These are phyloP conservation scores for Hericium erinaceus DNA, from an alignment of 768 basidiomycete genomes.

Conservation along the genomic window DNA sequence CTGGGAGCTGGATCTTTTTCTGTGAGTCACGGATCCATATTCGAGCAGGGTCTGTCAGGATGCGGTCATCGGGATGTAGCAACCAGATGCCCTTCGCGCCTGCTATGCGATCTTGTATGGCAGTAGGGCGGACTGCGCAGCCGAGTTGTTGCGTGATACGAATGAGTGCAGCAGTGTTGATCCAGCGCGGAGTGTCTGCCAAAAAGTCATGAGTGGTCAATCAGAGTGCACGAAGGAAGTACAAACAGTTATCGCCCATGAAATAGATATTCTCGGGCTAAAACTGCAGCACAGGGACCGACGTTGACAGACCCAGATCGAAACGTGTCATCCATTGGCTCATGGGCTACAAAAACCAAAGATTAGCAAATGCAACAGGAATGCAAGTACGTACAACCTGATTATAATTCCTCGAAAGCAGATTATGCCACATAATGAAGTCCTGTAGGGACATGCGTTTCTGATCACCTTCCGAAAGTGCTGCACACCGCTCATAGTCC, in stretches of 20 bases:
- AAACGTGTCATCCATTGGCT: conserved; percentile 60
- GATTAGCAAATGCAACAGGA: no score
- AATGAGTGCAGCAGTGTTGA: conserved; percentile 24
- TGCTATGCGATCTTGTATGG: conserved; percentile 25
- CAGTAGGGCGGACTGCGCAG: conserved; percentile 16
- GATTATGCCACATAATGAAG: conserved; percentile 62
- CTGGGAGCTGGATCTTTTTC: conserved; percentile 18
- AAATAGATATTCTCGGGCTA: conserved; percentile 36
- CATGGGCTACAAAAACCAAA: conserved; percentile 36
- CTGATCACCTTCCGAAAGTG: conserved; percentile 36
- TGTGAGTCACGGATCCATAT: conserved; percentile 29
- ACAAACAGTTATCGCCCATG: conserved; percentile 44
- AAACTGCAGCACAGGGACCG: conserved; percentile 50
- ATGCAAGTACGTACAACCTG: conserved; percentile 35
- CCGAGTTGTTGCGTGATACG: conserved; percentile 16
- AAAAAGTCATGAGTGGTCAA: not conserved
- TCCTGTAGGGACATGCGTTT: conserved; percentile 34
- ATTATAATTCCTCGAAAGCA: conserved; percentile 35
- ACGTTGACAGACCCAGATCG: conserved; percentile 58
- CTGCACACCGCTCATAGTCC: conserved; percentile 32
- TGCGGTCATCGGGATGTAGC: conserved; percentile 20
- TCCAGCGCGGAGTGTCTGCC: conserved; percentile 27
- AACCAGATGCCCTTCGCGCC: conserved; percentile 29
- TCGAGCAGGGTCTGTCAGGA: conserved; percentile 15
- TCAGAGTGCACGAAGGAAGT: not conserved